phyloP scores from a whole-genome alignment of 495 filamentous ascomycete genomes.

The Opeltia flavorubescens region DNA sequence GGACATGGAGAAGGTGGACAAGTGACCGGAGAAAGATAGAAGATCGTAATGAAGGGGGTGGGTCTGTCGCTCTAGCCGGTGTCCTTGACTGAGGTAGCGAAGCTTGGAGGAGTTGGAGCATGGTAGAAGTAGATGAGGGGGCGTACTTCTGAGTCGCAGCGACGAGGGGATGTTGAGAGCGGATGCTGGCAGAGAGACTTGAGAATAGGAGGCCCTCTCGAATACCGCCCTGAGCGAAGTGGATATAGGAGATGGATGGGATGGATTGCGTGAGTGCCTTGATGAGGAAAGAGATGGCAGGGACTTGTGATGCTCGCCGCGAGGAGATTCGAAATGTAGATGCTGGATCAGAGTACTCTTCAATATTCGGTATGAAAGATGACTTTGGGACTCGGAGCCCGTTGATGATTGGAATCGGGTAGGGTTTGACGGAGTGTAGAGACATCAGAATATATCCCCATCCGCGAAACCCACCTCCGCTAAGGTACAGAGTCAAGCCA shows the following conservation, averaged over 20 bases:
- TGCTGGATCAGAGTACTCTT: conserved; percentile 23
- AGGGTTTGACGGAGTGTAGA: conserved; percentile 49
- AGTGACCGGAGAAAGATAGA: conserved; percentile 13
- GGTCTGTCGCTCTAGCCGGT: conserved; percentile 22
- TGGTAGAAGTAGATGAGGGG: conserved; percentile 22
- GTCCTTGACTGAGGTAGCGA: conserved; percentile 24
- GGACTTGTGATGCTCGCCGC: conserved; percentile 64
- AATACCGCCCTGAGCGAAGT: conserved; percentile 78
- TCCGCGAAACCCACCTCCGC: conserved; percentile 80
- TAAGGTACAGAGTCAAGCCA: conserved; percentile 68
- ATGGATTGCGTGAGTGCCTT: conserved; percentile 54
- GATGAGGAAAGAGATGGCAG: conserved; percentile 68
- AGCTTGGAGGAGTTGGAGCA: conserved; percentile 29
- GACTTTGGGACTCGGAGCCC: conserved; percentile 52
- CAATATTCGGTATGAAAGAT: conserved; percentile 38
- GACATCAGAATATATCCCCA: conserved; percentile 77
- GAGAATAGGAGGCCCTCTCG: conserved; percentile 69
- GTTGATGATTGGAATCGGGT: conserved; percentile 77
- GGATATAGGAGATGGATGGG: conserved; percentile 44
- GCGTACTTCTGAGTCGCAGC: conserved; percentile 42
- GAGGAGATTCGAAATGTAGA: conserved; percentile 70
- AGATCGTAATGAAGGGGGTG: conserved; percentile 34
- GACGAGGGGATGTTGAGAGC: conserved; percentile 50
- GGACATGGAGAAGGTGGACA: conserved; percentile 40
- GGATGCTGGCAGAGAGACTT: conserved; percentile 40